These are phyloP conservation scores for Sindora glabra DNA, from an alignment of 306 rosid species.

Conservation along the genomic window DNA sequence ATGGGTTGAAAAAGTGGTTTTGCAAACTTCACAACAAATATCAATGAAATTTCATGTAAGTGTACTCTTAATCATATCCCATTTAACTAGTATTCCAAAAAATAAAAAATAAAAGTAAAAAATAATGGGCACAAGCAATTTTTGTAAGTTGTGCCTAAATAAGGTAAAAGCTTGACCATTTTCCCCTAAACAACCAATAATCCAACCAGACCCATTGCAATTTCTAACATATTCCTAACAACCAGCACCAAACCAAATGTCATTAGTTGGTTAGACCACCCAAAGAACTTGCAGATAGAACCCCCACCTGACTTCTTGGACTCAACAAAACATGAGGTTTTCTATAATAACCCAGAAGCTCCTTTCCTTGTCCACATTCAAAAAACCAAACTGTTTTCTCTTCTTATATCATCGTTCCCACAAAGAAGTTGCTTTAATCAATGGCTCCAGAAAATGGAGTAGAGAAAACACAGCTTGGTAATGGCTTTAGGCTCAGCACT, in stretches of 20 bases:
- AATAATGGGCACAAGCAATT: too few species aligned
- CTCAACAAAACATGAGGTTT: conserved; percentile 20
- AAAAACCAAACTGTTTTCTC: background rate
- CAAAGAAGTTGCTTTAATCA: background rate
- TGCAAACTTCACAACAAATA: too few species aligned
- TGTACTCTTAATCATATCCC: too few species aligned
- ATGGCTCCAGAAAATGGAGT: conserved; percentile 41
- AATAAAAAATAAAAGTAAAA: too few species aligned
- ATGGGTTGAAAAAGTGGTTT: too few species aligned
- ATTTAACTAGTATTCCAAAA: too few species aligned
- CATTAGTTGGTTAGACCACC: conserved; percentile 47
- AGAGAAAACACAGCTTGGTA: conserved; percentile 28
- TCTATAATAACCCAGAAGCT: conserved; percentile 22
- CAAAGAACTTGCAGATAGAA: conserved; percentile 18
- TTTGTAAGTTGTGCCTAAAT: too few species aligned
- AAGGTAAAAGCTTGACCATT: too few species aligned
- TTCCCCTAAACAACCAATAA: too few species aligned
- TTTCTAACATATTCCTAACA: conserved; percentile 24
- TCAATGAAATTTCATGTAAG: too few species aligned
- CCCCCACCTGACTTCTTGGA: conserved; percentile 27
- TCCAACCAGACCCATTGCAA: background rate
- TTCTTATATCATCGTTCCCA: background rate
- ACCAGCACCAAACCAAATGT: conserved; percentile 36
- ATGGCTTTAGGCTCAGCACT: background rate
- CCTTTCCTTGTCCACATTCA: conserved; percentile 1